Percentiles rank a stretch among this genome's conserved stretches.
phyloP scores from a whole-genome alignment of 2,329 filamentous ascomycete species.

The Hortaea werneckii region DNA sequence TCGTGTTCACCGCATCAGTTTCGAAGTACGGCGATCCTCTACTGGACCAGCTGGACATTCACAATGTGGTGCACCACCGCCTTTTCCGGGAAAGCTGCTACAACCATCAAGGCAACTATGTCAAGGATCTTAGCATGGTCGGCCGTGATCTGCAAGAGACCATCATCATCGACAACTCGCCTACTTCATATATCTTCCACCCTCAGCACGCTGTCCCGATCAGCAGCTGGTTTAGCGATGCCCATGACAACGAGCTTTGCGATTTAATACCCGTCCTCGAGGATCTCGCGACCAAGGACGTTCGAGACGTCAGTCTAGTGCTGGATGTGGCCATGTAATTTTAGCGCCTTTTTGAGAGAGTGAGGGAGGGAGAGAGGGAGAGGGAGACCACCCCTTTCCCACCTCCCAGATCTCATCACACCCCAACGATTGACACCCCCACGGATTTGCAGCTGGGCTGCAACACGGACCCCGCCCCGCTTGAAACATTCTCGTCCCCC shows the following conservation, averaged over 20 bases:
- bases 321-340: constrained; percentile 67
- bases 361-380: neutral
- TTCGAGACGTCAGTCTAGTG: constrained; percentile 92
- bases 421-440: neutral
- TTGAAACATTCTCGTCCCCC: too few species aligned
- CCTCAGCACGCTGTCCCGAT: constrained; percentile 97
- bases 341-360: neutral
- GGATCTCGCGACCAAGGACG: constrained; percentile 79
- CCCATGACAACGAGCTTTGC: constrained; percentile 95
- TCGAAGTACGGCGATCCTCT: constrained; percentile 98
- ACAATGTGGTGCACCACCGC: constrained; percentile 89
- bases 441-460: too few species aligned
- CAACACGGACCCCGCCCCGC: too few species aligned
- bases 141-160: constrained; percentile 92
- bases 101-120: constrained; percentile 98
- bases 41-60: constrained; percentile 92
- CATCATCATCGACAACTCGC: constrained; percentile 99
- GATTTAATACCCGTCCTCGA: constrained; percentile 97
- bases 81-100: constrained; percentile 98
- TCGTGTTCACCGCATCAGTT: constrained; percentile 96
- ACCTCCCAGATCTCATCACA: neutral
- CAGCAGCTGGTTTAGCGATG: constrained; percentile 99
- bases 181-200: constrained; percentile 98
- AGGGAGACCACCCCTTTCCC: neutral
- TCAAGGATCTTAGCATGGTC: constrained; percentile 96